Conservation (phyloP, 108 stramenopile species). For the Schizochytrium sp. region DNA sequence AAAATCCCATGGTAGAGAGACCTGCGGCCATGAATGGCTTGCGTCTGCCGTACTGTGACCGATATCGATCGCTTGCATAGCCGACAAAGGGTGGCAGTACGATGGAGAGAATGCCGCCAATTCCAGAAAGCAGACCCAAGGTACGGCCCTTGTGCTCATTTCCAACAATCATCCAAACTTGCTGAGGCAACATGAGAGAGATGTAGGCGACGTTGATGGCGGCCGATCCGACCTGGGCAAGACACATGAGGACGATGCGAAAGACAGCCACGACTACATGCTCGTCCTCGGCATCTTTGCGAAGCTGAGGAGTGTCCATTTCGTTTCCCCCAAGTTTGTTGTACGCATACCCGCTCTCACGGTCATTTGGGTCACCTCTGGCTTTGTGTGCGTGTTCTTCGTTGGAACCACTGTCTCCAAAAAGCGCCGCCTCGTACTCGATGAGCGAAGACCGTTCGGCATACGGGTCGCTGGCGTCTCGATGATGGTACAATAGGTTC, state of each 20-base stretch:
- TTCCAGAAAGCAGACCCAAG: neutral
- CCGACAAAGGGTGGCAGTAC: neutral
- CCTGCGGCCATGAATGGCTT: slow-evolving; percentile 9
- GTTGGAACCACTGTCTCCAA: neutral
- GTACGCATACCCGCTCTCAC: too few species aligned
- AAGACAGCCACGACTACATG: neutral
- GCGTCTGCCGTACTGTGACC: neutral
- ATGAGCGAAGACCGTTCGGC: neutral
- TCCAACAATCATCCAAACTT: neutral
- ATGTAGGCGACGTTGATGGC: neutral
- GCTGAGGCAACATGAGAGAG: neutral
- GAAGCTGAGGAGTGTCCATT: neutral
- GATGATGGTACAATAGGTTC: neutral
- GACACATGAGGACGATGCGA: neutral
- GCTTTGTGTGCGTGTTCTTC: neutral
- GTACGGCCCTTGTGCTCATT: neutral
- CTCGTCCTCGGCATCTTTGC: neutral
- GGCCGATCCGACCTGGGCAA: neutral
- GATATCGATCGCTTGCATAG: neutral
- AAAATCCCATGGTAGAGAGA: neutral
- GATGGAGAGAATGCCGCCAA: neutral
- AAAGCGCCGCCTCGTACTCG: neutral
- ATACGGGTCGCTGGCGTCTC: neutral
- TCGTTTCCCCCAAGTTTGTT: neutral
- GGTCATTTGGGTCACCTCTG: neutral